Percentiles rank a stretch among this genome's conserved stretches.
These are phyloP conservation scores for Pleurotus platypus DNA, from an alignment of 768 basidiomycete genomes.

Conservation along the genomic window DNA sequence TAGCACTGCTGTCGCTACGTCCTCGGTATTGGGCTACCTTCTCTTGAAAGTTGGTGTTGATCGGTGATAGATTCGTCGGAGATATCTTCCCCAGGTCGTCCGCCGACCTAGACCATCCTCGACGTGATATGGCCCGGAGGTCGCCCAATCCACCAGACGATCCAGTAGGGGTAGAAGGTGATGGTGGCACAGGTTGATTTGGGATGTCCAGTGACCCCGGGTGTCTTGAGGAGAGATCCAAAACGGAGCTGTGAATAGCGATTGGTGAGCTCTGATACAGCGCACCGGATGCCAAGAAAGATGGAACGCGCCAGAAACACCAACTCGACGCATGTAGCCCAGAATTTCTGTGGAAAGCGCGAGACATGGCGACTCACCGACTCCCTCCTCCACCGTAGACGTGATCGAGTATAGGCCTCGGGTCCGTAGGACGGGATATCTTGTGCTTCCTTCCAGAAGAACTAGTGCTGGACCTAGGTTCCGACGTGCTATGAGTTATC, in stretches of 20 bases:
- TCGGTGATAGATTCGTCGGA: constrained; percentile 27
- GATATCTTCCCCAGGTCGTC: constrained; percentile 70
- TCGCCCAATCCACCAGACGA: constrained; percentile 50
- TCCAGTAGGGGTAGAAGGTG: constrained; percentile 32
- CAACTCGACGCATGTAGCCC: background rate
- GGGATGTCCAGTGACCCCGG: constrained; percentile 43
- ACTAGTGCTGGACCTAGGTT: constrained; percentile 44
- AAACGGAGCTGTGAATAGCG: constrained; percentile 47
- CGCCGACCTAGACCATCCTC: constrained; percentile 75
- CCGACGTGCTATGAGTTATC: constrained; percentile 31
- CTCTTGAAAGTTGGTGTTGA: constrained; percentile 54
- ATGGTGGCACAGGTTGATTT: constrained; percentile 31
- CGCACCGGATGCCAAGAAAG: background rate
- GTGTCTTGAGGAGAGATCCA: constrained; percentile 50
- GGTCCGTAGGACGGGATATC: constrained; percentile 84
- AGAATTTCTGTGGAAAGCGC: too few relatives aligned
- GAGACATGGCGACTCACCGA: constrained; percentile 39
- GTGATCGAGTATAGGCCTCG: constrained; percentile 65
- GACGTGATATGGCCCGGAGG: constrained; percentile 64
- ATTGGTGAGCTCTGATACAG: background rate
- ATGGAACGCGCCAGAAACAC: background rate
- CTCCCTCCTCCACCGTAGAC: constrained; percentile 42
- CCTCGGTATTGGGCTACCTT: constrained; percentile 65
- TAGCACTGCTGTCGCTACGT: constrained; percentile 54
- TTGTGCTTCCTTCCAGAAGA: constrained; percentile 57